phyloP scores from a whole-genome alignment of 2,329 filamentous ascomycete genomes.

The Orbilia quercus region DNA sequence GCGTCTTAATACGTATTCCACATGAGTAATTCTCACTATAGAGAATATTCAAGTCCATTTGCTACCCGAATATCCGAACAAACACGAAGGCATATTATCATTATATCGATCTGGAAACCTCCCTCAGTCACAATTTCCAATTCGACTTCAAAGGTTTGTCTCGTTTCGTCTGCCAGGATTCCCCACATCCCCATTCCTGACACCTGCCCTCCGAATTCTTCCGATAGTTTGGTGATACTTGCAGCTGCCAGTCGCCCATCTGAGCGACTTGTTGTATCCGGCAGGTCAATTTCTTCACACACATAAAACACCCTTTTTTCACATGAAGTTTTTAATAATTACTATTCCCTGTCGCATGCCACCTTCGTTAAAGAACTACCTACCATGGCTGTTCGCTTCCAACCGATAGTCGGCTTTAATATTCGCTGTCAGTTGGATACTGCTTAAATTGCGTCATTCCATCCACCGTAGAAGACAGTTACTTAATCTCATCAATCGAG shows the following conservation, averaged over 20 bases:
- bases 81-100: too few species aligned
- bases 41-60: too few species aligned
- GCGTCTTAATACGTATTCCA: too few species aligned
- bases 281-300: conserved; percentile 45
- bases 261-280: conserved; percentile 25
- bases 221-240: conserved; percentile 47
- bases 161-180: conserved; percentile 32
- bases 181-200: conserved; percentile 41
- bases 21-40: too few species aligned
- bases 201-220: conserved; percentile 47
- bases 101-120: too few species aligned
- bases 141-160: too few species aligned
- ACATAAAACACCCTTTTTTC: conserved; percentile 29
- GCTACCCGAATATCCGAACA: too few species aligned
- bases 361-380: neutral
- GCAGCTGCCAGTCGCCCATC: conserved; percentile 8
- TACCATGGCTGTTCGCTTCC: conserved; percentile 20
- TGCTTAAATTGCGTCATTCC: too few species aligned
- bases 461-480: too few species aligned
- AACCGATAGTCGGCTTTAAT: conserved; percentile 41
- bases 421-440: neutral
- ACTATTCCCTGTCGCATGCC: too few species aligned
- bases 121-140: too few species aligned
- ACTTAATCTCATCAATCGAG: too few species aligned
- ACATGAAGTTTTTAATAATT: conserved; percentile 16